These are phyloP conservation scores for Rutstroemia sp. DNA, from an alignment of 2,329 filamentous ascomycete genomes.

Conservation along the genomic window DNA sequence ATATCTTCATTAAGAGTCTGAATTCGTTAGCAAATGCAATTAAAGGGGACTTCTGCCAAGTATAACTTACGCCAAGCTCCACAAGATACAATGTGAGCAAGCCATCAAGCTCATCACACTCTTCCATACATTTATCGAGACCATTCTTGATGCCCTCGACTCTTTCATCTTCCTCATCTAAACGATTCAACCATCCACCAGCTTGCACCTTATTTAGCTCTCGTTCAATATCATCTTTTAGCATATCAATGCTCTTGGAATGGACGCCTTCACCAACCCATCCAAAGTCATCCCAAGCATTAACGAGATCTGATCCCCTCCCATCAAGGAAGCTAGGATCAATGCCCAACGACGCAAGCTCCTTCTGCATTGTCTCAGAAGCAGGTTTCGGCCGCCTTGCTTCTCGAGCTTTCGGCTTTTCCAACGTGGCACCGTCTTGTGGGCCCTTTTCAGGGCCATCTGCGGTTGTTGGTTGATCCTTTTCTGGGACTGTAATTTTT, in stretches of 20 bases:
- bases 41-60: constrained; percentile 42
- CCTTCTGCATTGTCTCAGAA: constrained; percentile 28
- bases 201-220: constrained; percentile 88
- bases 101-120: constrained; percentile 95
- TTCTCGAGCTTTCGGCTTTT: constrained; percentile 25
- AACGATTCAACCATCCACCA: constrained; percentile 81
- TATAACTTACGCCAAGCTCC: constrained; percentile 69
- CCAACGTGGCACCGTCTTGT: constrained; percentile 27
- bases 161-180: constrained; percentile 81
- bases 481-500: constrained; percentile 46
- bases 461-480: constrained; percentile 35
- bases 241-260: constrained; percentile 66
- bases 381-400: constrained; percentile 25
- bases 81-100: constrained; percentile 90
- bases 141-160: constrained; percentile 79
- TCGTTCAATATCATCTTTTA: constrained; percentile 76
- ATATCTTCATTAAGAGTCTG: constrained; percentile 94
- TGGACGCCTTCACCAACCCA: constrained; percentile 77
- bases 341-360: constrained; percentile 52
- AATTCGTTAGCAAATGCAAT: constrained; percentile 18
- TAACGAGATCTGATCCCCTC: constrained; percentile 71
- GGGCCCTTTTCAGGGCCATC: constrained; percentile 32
- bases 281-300: constrained; percentile 77
- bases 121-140: constrained; percentile 82
- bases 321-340: constrained; percentile 70